Conservation (phyloP, 2,329 filamentous ascomycete species). For the Aspergillus viridinutans region DNA sequence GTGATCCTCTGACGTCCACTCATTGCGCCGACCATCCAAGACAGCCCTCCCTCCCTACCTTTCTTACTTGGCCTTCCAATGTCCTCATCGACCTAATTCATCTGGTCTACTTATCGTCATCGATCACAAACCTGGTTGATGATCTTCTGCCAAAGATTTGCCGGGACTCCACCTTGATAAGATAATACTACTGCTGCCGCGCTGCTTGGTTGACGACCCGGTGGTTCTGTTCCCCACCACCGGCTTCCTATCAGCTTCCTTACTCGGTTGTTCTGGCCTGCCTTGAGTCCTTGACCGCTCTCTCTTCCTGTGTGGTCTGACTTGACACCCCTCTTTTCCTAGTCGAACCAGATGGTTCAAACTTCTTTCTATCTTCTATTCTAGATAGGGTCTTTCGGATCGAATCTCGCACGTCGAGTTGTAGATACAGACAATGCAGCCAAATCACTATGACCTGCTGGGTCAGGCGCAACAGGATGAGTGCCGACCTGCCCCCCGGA, state of each 20-base stretch:
- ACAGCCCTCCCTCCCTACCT: neutral
- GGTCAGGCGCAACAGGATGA: slow-evolving; percentile 31
- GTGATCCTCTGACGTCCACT: neutral
- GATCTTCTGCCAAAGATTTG: neutral
- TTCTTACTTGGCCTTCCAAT: neutral
- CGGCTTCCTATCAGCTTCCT: neutral
- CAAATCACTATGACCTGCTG: slow-evolving; percentile 36
- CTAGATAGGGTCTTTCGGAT: neutral
- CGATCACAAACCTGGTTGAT: neutral
- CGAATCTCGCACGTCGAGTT: neutral
- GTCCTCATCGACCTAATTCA: neutral
- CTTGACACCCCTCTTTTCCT: neutral
- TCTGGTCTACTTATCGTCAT: neutral
- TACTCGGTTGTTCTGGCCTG: too few relatives aligned
- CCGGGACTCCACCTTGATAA: neutral
- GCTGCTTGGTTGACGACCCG: neutral
- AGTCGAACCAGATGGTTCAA: neutral
- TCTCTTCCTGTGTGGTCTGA: neutral
- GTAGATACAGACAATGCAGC: slow-evolving; percentile 30
- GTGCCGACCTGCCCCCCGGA: slow-evolving; percentile 26
- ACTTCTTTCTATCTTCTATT: neutral
- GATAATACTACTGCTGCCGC: neutral
- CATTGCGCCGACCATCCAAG: neutral
- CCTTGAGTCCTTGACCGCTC: neutral
- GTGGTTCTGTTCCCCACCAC: neutral